Percentiles rank a stretch among this genome's conserved stretches.
phyloP scores from a whole-genome alignment of 176 grass and related monocot genomes.

The Phragmites australis region DNA sequence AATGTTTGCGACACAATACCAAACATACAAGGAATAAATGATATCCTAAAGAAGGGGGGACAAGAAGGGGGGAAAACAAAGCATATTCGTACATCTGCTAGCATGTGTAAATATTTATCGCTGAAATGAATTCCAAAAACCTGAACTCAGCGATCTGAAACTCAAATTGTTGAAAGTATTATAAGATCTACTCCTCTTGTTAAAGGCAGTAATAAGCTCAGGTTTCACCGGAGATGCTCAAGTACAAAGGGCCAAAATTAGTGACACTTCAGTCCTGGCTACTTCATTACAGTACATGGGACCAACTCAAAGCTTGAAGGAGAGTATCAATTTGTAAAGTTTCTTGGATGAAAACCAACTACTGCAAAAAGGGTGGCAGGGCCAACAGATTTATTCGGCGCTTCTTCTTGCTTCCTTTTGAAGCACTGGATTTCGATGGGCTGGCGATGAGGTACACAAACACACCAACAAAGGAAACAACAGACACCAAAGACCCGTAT shows the following conservation, averaged over 20 bases:
- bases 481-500: conserved; percentile 58
- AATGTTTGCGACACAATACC: too few relatives aligned
- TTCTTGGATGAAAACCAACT: conserved; percentile 7
- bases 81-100: not conserved
- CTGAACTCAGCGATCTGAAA: not conserved
- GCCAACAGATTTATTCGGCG: conserved; percentile 50
- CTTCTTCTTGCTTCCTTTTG: conserved; percentile 68
- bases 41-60: not conserved
- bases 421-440: conserved; percentile 51
- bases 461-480: conserved; percentile 51
- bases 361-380: not conserved
- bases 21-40: not conserved
- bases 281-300: conserved; percentile 8
- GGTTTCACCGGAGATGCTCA: not conserved
- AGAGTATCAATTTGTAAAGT: conserved; percentile 5
- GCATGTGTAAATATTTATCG: not conserved
- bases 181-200: conserved; percentile 8
- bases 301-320: not conserved
- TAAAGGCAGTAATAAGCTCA: not conserved
- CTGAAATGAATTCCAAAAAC: not conserved
- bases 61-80: not conserved
- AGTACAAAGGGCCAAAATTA: conserved; percentile 1
- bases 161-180: not conserved
- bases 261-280: not conserved
- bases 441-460: conserved; percentile 59